A percentile compares a stretch with the other conserved stretches of the same genome.
These are phyloP conservation scores for Gossypium raimondii DNA, from an alignment of 345 rosid genomes.

Conservation along the genomic window DNA sequence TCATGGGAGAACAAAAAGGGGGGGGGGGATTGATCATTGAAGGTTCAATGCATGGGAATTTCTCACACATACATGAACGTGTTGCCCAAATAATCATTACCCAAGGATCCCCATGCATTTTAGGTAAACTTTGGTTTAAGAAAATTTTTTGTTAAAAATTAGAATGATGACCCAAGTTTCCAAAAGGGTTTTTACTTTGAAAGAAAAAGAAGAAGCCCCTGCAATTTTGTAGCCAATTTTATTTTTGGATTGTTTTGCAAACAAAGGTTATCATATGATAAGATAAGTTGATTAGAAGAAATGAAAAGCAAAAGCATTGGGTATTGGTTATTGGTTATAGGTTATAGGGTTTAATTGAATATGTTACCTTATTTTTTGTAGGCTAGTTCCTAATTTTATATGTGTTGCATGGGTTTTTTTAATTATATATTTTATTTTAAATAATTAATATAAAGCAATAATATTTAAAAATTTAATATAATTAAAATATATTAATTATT, in stretches of 20 bases:
- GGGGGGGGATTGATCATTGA: background rate
- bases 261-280: constrained; percentile 21
- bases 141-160: background rate
- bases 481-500: no score
- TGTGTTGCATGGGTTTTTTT: no score
- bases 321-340: constrained; percentile 28
- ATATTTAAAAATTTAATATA: no score
- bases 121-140: background rate
- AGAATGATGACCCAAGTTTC: constrained; percentile 17
- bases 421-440: no score
- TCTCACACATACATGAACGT: no score
- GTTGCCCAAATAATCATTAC: no score
- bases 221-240: background rate
- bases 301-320: constrained; percentile 29
- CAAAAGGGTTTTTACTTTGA: background rate
- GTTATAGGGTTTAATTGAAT: background rate
- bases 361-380: no score
- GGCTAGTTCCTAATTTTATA: no score
- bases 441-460: no score
- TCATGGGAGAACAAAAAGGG: background rate
- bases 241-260: background rate
- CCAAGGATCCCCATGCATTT: no score
- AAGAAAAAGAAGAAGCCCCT: background rate
- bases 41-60: constrained; percentile 19
- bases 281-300: constrained; percentile 25